These are phyloP conservation scores for Quercus suber DNA, from an alignment of 306 rosid species.

Conservation along the genomic window DNA sequence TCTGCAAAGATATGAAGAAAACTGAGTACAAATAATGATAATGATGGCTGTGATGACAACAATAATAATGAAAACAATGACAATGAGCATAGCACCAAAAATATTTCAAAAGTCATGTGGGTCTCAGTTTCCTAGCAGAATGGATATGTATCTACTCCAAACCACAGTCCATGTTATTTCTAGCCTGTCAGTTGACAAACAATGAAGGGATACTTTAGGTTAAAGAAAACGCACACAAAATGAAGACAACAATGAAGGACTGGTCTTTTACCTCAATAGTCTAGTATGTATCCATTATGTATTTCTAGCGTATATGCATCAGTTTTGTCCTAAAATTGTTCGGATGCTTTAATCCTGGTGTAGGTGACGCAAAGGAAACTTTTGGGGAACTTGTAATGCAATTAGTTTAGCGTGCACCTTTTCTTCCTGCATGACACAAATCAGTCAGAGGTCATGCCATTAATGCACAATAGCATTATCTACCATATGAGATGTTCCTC, in stretches of 20 bases:
- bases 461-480: background rate
- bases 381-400: background rate
- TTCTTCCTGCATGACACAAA: constrained; percentile 15
- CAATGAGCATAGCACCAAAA: background rate
- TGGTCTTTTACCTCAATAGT: background rate
- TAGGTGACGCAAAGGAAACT: background rate
- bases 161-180: background rate
- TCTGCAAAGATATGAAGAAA: background rate
- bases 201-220: background rate
- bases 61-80: background rate
- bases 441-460: background rate
- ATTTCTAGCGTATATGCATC: background rate
- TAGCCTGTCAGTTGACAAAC: background rate
- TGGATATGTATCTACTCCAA: background rate
- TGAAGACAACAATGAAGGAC: background rate
- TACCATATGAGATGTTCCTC: background rate
- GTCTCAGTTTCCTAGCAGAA: background rate
- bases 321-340: background rate
- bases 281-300: background rate
- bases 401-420: background rate
- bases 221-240: background rate
- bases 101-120: background rate
- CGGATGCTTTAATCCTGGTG: background rate
- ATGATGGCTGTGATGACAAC: background rate
- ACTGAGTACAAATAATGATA: background rate